phyloP scores from a whole-genome alignment of 2,329 filamentous ascomycete species.

The Simplicillium sp. region DNA sequence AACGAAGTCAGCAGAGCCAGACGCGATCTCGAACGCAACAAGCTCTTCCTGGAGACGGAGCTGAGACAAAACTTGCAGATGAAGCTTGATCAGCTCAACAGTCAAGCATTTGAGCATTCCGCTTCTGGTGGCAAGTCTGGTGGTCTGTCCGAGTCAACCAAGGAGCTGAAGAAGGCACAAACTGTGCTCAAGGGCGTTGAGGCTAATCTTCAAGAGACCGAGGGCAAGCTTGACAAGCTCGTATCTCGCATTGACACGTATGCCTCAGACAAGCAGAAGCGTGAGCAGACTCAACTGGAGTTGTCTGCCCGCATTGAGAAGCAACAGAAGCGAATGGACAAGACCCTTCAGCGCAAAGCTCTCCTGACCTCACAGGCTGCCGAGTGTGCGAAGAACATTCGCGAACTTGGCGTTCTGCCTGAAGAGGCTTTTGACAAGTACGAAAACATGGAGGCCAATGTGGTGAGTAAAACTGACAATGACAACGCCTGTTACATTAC shows the following conservation, averaged over 20 bases:
- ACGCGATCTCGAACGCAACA: constrained; percentile 69
- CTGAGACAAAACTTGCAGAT: constrained; percentile 82
- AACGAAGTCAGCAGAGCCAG: constrained; percentile 65
- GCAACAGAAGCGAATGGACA: constrained; percentile 84
- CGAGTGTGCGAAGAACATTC: constrained; percentile 80
- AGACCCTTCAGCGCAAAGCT: constrained; percentile 81
- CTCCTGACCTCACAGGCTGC: constrained; percentile 66
- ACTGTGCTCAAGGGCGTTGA: constrained; percentile 36
- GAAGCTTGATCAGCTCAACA: constrained; percentile 76
- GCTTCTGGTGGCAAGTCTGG: constrained; percentile 50
- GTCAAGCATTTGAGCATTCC: constrained; percentile 60
- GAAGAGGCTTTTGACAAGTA: constrained; percentile 93
- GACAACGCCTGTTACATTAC: background rate
- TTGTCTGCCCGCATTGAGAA: constrained; percentile 71
- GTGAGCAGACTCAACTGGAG: constrained; percentile 64
- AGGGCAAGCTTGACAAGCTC: constrained; percentile 53
- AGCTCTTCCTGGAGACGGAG: constrained; percentile 77
- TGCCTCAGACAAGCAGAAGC: constrained; percentile 47
- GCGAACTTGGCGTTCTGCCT: constrained; percentile 83
- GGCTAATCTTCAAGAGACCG: constrained; percentile 62
- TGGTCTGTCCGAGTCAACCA: constrained; percentile 65
- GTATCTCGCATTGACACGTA: constrained; percentile 44
- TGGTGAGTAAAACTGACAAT: constrained; percentile 36
- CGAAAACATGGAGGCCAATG: constrained; percentile 69
- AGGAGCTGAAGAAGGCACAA: constrained; percentile 39